Conservation (phyloP, 2,329 filamentous ascomycete genomes). For the Phoma sp. region DNA sequence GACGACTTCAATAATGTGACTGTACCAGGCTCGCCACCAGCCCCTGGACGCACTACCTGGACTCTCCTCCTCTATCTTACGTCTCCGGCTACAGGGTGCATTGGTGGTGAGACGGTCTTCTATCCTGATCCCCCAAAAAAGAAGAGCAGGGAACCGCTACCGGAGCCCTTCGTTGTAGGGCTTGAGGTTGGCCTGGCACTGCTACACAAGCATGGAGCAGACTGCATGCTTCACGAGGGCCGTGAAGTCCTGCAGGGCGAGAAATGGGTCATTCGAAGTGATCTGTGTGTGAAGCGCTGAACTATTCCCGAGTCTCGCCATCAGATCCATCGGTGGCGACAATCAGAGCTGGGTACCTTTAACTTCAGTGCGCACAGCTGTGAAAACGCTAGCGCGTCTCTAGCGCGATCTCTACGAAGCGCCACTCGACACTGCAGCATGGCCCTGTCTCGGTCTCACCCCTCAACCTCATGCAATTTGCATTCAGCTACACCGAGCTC, state of each 20-base stretch:
- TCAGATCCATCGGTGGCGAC: background rate
- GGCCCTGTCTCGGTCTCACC: background rate
- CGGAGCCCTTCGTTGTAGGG: conserved; percentile 72
- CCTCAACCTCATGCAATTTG: background rate
- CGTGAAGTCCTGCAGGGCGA: conserved; percentile 78
- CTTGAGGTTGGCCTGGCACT: conserved; percentile 86
- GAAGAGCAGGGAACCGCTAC: conserved; percentile 47
- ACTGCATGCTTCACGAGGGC: conserved; percentile 90
- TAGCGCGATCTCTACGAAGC: background rate
- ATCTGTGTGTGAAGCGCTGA: conserved; percentile 71
- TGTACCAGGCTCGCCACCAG: conserved; percentile 52
- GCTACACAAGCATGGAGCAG: conserved; percentile 85
- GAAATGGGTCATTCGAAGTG: conserved; percentile 90
- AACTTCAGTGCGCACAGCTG: background rate
- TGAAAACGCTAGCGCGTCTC: background rate
- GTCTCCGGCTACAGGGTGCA: conserved; percentile 73
- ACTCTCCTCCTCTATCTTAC: conserved; percentile 89
- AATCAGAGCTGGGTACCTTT: background rate
- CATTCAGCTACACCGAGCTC: background rate
- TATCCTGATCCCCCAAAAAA: conserved; percentile 67
- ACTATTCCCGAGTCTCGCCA: background rate
- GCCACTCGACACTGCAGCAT: background rate
- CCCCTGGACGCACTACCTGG: conserved; percentile 79
- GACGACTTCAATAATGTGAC: conserved; percentile 82
- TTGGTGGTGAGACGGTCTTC: conserved; percentile 90